Evolutionary conservation across 768 basidiomycete species (phyloP).

Genomic region (Lactarius hatsudake): DNA sequence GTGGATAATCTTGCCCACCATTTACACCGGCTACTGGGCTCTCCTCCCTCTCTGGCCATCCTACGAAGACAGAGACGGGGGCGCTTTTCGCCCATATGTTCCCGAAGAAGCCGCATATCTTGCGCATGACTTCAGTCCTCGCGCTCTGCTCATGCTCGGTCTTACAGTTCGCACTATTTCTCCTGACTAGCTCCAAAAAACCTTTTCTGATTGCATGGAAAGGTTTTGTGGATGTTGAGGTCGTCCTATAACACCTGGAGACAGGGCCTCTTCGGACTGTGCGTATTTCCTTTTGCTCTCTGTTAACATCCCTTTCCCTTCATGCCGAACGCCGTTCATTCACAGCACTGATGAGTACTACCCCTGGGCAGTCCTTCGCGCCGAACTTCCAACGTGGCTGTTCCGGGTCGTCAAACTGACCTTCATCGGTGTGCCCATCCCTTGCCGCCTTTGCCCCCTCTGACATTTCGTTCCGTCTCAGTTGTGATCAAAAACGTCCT

Average conservation of each 20-base stretch:
- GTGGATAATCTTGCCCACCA: constrained; percentile 68
- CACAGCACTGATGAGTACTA: constrained; percentile 83
- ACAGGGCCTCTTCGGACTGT: constrained; percentile 77
- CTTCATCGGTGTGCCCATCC: constrained; percentile 58
- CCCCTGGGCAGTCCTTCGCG: constrained; percentile 79
- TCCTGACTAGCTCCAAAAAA: neutral
- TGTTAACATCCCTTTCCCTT: neutral
- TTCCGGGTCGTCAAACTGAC: constrained; percentile 65
- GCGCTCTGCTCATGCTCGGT: constrained; percentile 71
- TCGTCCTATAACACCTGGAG: constrained; percentile 80
- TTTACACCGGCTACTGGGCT: constrained; percentile 85
- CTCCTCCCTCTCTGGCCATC: constrained; percentile 60
- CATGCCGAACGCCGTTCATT: neutral
- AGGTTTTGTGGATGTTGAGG: constrained; percentile 62
- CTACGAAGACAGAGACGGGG: constrained; percentile 30
- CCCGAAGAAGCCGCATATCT: constrained; percentile 43
- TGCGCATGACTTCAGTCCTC: constrained; percentile 54
- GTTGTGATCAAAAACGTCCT: constrained; percentile 79
- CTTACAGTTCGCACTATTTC: constrained; percentile 48
- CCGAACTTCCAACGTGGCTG: constrained; percentile 48
- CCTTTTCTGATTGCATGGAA: neutral
- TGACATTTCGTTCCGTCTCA: constrained; percentile 26
- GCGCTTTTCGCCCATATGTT: constrained; percentile 55
- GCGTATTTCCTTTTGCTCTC: constrained; percentile 29
- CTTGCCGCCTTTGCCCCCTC: neutral